A percentile compares a stretch with the other conserved stretches of the same genome.
phyloP scores from a whole-genome alignment of 208 protist species.

The Crithidia bombi region DNA sequence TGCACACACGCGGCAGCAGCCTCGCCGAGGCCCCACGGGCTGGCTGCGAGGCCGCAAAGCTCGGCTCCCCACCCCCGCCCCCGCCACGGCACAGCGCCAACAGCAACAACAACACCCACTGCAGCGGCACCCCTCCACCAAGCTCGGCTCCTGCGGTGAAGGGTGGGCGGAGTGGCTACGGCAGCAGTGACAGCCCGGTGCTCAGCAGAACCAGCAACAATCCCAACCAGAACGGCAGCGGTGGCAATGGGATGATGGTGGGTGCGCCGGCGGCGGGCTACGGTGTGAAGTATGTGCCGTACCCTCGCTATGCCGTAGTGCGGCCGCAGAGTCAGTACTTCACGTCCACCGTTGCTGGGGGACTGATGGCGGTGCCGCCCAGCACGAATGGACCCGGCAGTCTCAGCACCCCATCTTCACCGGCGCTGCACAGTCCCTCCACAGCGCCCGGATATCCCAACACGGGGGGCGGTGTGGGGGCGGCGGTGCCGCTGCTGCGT shows the following conservation, averaged over 20 bases:
- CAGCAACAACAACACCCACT: conserved; percentile 9
- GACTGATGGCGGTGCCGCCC: conserved; percentile 32
- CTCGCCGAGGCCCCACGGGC: conserved; percentile 3
- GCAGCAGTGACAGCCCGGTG: not conserved
- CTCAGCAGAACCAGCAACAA: not conserved
- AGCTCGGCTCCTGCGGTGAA: not conserved
- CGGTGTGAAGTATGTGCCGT: conserved; percentile 34
- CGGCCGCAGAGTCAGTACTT: conserved; percentile 42
- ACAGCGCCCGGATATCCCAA: not conserved
- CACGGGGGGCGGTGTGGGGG: not conserved
- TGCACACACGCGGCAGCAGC: conserved; percentile 11
- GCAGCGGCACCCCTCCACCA: not conserved
- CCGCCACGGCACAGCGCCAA: not conserved
- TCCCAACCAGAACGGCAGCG: not conserved
- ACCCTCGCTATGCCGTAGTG: conserved; percentile 30
- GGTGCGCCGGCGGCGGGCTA: conserved; percentile 3
- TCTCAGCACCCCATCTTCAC: not conserved
- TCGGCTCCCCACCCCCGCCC: not conserved
- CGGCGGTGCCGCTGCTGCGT: conserved; percentile 33
- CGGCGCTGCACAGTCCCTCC: conserved; percentile 9
- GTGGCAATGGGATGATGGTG: not conserved
- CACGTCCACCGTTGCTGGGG: conserved; percentile 29
- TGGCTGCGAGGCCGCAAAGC: conserved; percentile 8
- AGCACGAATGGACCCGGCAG: conserved; percentile 6
- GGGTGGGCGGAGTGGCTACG: not conserved